Evolutionary conservation across 2,329 filamentous ascomycete genomes (phyloP).

Genomic region (Xylaria sp.): DNA sequence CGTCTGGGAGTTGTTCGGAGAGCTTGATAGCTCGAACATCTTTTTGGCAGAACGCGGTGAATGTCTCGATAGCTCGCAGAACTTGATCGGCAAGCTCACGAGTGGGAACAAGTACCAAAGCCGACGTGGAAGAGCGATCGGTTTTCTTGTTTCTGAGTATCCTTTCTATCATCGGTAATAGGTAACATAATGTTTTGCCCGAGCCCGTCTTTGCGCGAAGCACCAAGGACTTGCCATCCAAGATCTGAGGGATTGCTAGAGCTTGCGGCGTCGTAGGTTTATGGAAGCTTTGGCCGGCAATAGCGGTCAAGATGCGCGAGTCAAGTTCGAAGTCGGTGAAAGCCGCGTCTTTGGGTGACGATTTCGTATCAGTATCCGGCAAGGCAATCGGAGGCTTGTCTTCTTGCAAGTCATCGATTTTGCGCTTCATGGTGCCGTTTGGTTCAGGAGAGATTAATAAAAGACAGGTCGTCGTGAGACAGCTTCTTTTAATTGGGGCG

Average conservation of each 20-base stretch:
- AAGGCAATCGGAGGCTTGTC: conserved; percentile 50
- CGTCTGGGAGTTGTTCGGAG: conserved; percentile 88
- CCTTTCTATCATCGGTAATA: conserved; percentile 86
- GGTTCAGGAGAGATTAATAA: neutral
- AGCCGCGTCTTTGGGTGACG: conserved; percentile 54
- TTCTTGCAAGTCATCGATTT: conserved; percentile 65
- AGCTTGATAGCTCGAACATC: conserved; percentile 86
- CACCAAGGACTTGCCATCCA: conserved; percentile 89
- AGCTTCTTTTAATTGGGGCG: neutral
- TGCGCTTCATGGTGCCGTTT: conserved; percentile 65
- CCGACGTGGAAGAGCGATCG: conserved; percentile 65
- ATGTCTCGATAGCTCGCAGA: conserved; percentile 77
- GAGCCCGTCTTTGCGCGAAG: conserved; percentile 95
- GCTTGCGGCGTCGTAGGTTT: conserved; percentile 90
- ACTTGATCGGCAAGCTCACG: conserved; percentile 95
- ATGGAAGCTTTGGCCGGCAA: conserved; percentile 84
- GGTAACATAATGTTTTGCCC: conserved; percentile 75
- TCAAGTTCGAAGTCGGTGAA: conserved; percentile 87
- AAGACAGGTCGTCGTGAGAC: neutral
- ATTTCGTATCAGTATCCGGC: conserved; percentile 35
- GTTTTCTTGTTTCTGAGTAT: conserved; percentile 83
- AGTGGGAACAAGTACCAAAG: conserved; percentile 93
- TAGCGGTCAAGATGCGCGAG: conserved; percentile 83
- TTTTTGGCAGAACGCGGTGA: conserved; percentile 86
- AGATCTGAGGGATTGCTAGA: conserved; percentile 85